Evolutionary conservation across 441 rosid genomes (phyloP), one percentile per base, ranked within the genome.

Genomic region (Croton laevigatus): DNA sequence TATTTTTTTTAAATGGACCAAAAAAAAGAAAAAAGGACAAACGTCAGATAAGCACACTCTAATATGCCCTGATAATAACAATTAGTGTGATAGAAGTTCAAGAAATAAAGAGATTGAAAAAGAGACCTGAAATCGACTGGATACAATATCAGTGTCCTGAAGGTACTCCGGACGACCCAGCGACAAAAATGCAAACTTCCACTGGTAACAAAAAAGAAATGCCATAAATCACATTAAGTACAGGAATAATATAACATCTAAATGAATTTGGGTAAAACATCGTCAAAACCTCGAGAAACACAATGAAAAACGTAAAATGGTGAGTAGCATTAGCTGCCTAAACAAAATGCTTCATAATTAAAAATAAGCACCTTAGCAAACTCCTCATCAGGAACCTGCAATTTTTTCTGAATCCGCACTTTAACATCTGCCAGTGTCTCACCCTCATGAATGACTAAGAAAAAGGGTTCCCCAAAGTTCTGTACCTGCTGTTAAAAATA

Each of bases 381-480:
- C 72, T 93, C 99, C 64, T 95, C 98, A 76, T 95, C 98, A 55
- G 90, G 88, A 79, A 89, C 93, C 81, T 83, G 96, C 79, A 95
- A 80, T 67, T 93, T 95, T 83, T 84, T 93, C 80, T 93, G 98
- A 76, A 93, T 72, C 34, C 97, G 86, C 61, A 60, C 65, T 80
- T 91, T 96, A 44, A 89, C 86, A 68, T 91, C 97, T 73, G 88
- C 86, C 73, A 96, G 80, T 20, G 93, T 87, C 82, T 96, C 99
- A 68, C 90, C 94, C 74, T 93, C 99, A 72, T 85, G 98, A 71
- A 96, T 88, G 68, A 91, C 97, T 82, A 90, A 78, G 85, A 96
- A 90, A 84, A 96, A 93, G 9, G 99, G 99, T 73, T 96, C 99
- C 6, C 99, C 99, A 70, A 96, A 96, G 78, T 93, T 91, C 70